A percentile compares a stretch with the other conserved stretches of the same genome.
Conservation (phyloP, 805 yeast species). For the Tanozyma kutaoensis region DNA sequence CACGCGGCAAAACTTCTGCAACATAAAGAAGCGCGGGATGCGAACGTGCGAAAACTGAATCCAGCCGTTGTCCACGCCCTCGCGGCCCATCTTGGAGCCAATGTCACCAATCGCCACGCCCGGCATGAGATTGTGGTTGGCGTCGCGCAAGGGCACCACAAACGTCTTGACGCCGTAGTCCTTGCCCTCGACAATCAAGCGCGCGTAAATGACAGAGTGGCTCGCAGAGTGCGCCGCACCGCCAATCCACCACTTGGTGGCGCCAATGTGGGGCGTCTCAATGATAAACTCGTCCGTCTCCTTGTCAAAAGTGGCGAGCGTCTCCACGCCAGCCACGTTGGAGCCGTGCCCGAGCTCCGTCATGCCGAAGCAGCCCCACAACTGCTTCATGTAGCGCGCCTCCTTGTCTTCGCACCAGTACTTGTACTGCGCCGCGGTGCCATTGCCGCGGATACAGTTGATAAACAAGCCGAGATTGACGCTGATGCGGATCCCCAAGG, state of each 20-base stretch:
- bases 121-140: conserved; percentile 27
- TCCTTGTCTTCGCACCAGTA: conserved; percentile 24
- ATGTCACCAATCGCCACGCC: conserved; percentile 33
- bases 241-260: conserved; percentile 39
- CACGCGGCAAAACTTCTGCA: conserved; percentile 30
- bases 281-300: conserved; percentile 27
- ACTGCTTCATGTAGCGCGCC: conserved; percentile 17
- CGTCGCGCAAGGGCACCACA: conserved; percentile 31
- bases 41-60: conserved; percentile 30
- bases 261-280: conserved; percentile 34
- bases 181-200: conserved; percentile 28
- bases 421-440: conserved; percentile 23
- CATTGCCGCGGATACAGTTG: conserved; percentile 26
- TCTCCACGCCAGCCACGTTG: conserved; percentile 9
- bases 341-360: conserved; percentile 10
- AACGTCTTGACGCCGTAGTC: conserved; percentile 35
- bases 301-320: conserved; percentile 21
- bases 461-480: conserved; percentile 27
- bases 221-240: conserved; percentile 37
- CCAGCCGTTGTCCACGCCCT: conserved; percentile 37
- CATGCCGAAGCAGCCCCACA: conserved; percentile 13
- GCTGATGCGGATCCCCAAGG: conserved; percentile 21
- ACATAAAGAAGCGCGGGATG: conserved; percentile 32
- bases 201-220: conserved; percentile 26
- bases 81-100: conserved; percentile 36